A percentile compares a stretch with the other conserved stretches of the same genome.
Evolutionary conservation across 768 basidiomycete species (phyloP).

Genomic region (Pholiota conissans): DNA sequence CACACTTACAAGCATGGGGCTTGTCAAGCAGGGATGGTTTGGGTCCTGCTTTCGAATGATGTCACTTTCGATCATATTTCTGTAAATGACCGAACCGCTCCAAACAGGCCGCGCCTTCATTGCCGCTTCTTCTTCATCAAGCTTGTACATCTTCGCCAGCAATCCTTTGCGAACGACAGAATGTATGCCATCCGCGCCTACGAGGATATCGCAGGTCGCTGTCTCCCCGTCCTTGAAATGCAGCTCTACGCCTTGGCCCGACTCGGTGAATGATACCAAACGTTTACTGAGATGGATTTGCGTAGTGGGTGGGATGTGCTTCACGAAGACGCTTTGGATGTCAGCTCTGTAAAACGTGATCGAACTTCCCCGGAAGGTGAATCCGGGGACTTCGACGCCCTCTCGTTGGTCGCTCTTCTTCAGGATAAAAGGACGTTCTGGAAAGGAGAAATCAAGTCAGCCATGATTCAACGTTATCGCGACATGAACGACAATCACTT

Average conservation of each 20-base stretch:
- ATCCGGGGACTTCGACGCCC: constrained; percentile 16
- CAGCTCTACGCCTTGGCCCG: constrained; percentile 22
- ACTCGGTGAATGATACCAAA: constrained; percentile 39
- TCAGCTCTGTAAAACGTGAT: constrained; percentile 46
- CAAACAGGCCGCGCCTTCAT: constrained; percentile 30
- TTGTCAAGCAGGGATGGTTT: constrained; percentile 24
- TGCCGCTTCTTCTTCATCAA: constrained; percentile 16
- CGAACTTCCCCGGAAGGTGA: constrained; percentile 19
- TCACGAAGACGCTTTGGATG: constrained; percentile 47
- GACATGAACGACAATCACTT: background rate
- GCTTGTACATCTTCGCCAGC: constrained; percentile 11
- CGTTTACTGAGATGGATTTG: constrained; percentile 40
- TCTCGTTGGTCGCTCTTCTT: constrained; percentile 17
- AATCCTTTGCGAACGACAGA: constrained; percentile 30
- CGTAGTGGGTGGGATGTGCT: constrained; percentile 36
- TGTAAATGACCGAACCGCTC: constrained; percentile 40
- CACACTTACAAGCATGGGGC: constrained; percentile 7
- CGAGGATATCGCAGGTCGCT: constrained; percentile 50
- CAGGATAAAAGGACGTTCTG: constrained; percentile 9
- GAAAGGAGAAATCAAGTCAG: background rate
- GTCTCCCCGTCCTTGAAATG: constrained; percentile 47
- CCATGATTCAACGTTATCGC: too few species aligned
- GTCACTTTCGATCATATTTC: constrained; percentile 30
- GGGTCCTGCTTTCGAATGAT: constrained; percentile 21
- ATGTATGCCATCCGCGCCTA: constrained; percentile 38